Base-by-base conservation (phyloP, 129 eudicot species). In the Escallonia herrerae region DNA sequence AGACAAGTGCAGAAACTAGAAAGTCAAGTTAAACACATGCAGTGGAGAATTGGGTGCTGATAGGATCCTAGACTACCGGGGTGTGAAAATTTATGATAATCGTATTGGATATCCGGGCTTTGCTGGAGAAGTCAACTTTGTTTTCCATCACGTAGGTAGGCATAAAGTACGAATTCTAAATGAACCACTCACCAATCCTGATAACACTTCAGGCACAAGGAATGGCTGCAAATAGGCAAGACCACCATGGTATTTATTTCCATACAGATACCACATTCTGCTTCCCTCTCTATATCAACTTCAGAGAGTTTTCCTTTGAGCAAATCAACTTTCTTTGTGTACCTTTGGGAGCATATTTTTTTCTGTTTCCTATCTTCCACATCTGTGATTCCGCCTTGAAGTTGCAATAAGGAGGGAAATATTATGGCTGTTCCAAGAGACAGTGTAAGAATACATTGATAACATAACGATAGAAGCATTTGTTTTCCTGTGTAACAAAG, bases 211-310 rank as follows among this genome's bases (percentile, higher is more conserved):
- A 82, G 64, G 86, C 96, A 88, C 70, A 88, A 60, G 38, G 86
- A 76, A 67, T 88, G 96, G 78, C 72, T 68, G 75, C 96, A 89
- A 56, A 78, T 75, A 3, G 96, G 96, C 54, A 89, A 67, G 49
- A 89, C 90, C 14, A 83, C 78, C 68, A 76, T 82, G 66, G 75
- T 74, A 50, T 78, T 76, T 58, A 66, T 73, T 72, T 89, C 96
- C 90, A 89, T 75, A 79, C 96, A 89, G 69, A 89, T 89, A 38
- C 90, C 95, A 61, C 97, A 89, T 81, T 89, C 97, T 60, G 76
- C 80, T 66, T 90, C 97, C 57, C 90, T 74, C 73, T 90, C 95
- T 11, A 69, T 57, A 55, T 90, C 97, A 33, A 63, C 55, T 55
- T 81, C 81, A 9, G 85, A 75, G 60, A 68, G 54, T 7, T 77